These are phyloP conservation scores for Cercospora zeina DNA, from an alignment of 2,329 filamentous ascomycete genomes.

Conservation along the genomic window DNA sequence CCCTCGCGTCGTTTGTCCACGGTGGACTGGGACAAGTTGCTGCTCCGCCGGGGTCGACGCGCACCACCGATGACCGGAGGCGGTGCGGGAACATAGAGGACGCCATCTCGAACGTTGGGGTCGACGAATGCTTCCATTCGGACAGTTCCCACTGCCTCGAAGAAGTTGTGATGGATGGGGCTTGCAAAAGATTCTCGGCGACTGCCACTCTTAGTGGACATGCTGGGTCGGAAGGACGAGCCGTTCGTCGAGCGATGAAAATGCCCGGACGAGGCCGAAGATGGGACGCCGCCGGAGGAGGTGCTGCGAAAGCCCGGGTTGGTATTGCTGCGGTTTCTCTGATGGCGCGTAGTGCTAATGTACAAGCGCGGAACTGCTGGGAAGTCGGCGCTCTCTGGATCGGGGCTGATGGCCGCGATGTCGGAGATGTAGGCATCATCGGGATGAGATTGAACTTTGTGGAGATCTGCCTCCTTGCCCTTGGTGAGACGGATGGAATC, in stretches of 20 bases:
- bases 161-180: slow-evolving; percentile 59
- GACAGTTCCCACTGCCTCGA: slow-evolving; percentile 85
- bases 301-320: slow-evolving; percentile 81
- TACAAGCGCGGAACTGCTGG: slow-evolving; percentile 71
- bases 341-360: slow-evolving; percentile 62
- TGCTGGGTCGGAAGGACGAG: slow-evolving; percentile 32
- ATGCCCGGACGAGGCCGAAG: slow-evolving; percentile 37
- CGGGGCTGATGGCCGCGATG: slow-evolving; percentile 11
- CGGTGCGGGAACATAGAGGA: slow-evolving; percentile 38
- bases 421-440: slow-evolving; percentile 18
- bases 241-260: slow-evolving; percentile 27
- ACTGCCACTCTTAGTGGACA: slow-evolving; percentile 33
- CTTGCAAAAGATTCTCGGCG: slow-evolving; percentile 34
- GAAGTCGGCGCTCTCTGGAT: slow-evolving; percentile 65
- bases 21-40: slow-evolving; percentile 36
- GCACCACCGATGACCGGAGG: slow-evolving; percentile 27
- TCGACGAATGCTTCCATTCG: slow-evolving; percentile 97
- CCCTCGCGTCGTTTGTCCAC: slow-evolving; percentile 38
- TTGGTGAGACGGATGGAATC: slow-evolving; percentile 91
- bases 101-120: slow-evolving; percentile 40
- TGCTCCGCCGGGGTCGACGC: slow-evolving; percentile 32
- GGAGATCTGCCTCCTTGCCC: slow-evolving; percentile 46
- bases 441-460: slow-evolving; percentile 25
- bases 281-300: slow-evolving; percentile 54
- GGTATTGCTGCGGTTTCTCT: slow-evolving; percentile 86